Evolutionary conservation across 73 alveolate genomes (phyloP), one percentile per base, ranked within the genome.

Genomic region (Symbiodinium natans): DNA sequence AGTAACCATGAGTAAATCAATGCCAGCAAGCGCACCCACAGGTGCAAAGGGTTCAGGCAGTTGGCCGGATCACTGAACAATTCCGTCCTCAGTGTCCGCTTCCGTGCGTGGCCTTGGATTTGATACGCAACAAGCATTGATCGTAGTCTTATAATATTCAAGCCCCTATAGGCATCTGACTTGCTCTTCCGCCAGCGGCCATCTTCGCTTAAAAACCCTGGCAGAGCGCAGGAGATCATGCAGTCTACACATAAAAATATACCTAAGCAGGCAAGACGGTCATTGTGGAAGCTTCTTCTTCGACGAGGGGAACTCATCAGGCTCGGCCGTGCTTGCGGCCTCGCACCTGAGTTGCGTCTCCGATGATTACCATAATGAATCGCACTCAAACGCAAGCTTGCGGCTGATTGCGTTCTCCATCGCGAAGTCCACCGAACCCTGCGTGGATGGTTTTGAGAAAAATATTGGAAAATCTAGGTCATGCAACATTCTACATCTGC

Each of bases 261-360:
- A 52, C 13, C 29, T 21, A 27, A 52, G 21, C 21, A 13, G 21
- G 68, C 68, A 21, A 52, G 68, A 4, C 21, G 13, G 29, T 52
- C 68, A 52, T 52, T 27, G 68, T 17, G 3, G 13, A 27, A 6
- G 13, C 68, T 52, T 52, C 29, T 17, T 27, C 68, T 52, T 52
- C 29, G 29, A 27, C 29, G 21, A 52, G 21, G 68, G 21, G 21
- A 6, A 21, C 68, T 52, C 68, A 52, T 52, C 68, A 52, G 68
- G 68, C 68, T 52, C 68, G 68, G 68, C 68, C 68, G 68, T 52
- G 68, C 68, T 52, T 52, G 68, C 68, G 68, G 68, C 68, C 68
- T 52, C 68, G 1, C 68, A 52, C 68, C 68, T 52, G 68, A 52
- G 68, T n/a, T n/a, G 21, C 68, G 21, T 52, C 68, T 52, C 21